Conservation (phyloP, 2,329 filamentous ascomycete species). For the Paecilomyces variotii region DNA sequence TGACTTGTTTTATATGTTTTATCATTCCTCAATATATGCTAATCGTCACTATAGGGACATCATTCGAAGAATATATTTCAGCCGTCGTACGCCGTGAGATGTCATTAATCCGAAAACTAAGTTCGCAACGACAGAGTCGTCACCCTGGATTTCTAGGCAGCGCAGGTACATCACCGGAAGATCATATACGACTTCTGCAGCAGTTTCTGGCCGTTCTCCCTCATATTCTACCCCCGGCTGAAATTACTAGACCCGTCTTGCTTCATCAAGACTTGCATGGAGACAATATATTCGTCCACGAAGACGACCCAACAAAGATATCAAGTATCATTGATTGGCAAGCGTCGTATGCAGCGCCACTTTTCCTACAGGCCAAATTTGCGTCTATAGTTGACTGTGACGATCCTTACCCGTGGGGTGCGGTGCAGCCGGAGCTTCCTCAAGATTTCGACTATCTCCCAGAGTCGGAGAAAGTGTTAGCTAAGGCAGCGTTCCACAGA, state of each 20-base stretch:
- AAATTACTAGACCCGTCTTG: constrained; percentile 5
- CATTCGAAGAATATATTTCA: constrained; percentile 11
- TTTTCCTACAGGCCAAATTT: constrained; percentile 18
- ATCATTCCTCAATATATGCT: neutral
- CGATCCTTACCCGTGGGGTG: constrained; percentile 17
- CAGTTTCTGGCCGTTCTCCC: constrained; percentile 12
- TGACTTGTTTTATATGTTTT: neutral
- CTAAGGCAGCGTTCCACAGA: constrained; percentile 6
- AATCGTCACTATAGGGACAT: constrained; percentile 5
- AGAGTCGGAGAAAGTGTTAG: constrained; percentile 6
- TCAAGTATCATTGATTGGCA: constrained; percentile 21
- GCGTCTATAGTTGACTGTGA: constrained; percentile 16
- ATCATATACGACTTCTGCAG: constrained; percentile 13
- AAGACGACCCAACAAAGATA: constrained; percentile 16
- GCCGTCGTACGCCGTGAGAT: constrained; percentile 13
- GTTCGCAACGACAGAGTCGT: neutral
- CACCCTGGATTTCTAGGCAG: neutral
- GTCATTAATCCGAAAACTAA: constrained; percentile 5
- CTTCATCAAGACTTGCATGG: constrained; percentile 18
- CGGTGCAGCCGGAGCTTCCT: constrained; percentile 15
- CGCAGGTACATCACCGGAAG: constrained; percentile 1
- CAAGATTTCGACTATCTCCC: constrained; percentile 14
- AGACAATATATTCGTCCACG: constrained; percentile 28
- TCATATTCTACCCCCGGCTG: constrained; percentile 11
- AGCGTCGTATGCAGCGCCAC: constrained; percentile 14